Evolutionary conservation across 257 asterid species (phyloP), one percentile per base, ranked within the genome.

Genomic region (Fraxinus pennsylvanica): DNA sequence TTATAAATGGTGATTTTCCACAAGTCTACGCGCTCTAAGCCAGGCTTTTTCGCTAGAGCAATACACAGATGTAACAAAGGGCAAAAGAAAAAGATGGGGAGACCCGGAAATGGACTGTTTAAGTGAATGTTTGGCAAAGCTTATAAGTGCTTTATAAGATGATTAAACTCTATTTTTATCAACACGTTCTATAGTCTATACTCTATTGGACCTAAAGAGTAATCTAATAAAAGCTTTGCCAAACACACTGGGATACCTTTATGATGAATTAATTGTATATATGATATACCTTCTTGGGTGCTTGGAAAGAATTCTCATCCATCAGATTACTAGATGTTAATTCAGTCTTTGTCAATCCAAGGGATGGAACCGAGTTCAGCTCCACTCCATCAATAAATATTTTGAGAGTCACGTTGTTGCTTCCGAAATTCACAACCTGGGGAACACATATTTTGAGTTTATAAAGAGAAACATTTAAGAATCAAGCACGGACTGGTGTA

Each of bases 341-440:
- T 52, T 81, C 92, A 8, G 82, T 89, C 85, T 86, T 90, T 4
- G 78, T 78, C 72, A 90, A 89, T 10, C 90, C 93, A 29, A 73
- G 25, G 69, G 85, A 41, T 36, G 81, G 84, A 10, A 88, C 6
- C 0, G 91, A 76, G 86, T 82, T 83, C 72, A 50, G 68, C 70
- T 74, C 91, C 84, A 85, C 21, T 35, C 90, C 97, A 4, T 41
- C 74, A 6, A 93, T 79, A 15, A 89, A 84, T 74, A 91, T 65
- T 50, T 86, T 88, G 68, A 93, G 90, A 65, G 54, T 81, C 83
- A 85, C 94, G 0, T 59, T 63, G 36, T 52, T 71, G 82, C 86
- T 90, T 72, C 92, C 92, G 27, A 88, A 90, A 71, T 93, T 91
- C 86, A 93, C 97, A 78, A 88, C 94, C 98, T 91, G 85, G 30